Conservation (phyloP, 169 alveolate species). For the Eimeria nieschulzi region DNA sequence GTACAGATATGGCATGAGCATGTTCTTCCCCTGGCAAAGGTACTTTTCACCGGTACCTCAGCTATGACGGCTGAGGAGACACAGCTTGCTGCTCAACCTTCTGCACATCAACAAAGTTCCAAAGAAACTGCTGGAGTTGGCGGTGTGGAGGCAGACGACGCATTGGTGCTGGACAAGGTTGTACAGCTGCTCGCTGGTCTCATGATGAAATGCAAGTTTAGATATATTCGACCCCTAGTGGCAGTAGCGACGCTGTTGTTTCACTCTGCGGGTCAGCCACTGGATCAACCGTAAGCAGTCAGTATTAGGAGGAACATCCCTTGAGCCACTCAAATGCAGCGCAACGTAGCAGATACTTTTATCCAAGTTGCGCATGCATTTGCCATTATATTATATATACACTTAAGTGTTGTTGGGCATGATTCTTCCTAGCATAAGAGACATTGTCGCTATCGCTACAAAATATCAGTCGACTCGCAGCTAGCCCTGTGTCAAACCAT, state of each 20-base stretch:
- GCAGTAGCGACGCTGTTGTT: conserved; percentile 26
- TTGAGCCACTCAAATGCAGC: too few species aligned
- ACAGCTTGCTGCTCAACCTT: background rate
- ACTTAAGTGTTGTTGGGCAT: too few species aligned
- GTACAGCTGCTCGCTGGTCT: conserved; percentile 2
- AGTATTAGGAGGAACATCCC: background rate
- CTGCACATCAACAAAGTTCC: background rate
- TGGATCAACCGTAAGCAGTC: conserved; percentile 29
- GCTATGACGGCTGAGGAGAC: background rate
- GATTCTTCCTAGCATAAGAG: too few species aligned
- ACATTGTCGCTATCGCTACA: too few species aligned
- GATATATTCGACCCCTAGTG: conserved; percentile 1
- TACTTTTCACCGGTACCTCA: background rate
- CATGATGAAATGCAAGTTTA: conserved; percentile 26
- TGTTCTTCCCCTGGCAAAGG: conserved; percentile 22
- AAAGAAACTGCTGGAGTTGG: too few species aligned
- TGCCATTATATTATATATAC: too few species aligned
- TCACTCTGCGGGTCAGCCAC: background rate
- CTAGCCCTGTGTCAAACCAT: too few species aligned
- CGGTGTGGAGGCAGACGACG: too few species aligned
- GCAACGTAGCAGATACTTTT: too few species aligned
- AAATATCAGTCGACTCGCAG: too few species aligned
- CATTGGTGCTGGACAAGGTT: background rate
- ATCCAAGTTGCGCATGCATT: too few species aligned
- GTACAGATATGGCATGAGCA: conserved; percentile 39